Conservation (phyloP, 257 asterid species). For the Primulina tabacum region DNA sequence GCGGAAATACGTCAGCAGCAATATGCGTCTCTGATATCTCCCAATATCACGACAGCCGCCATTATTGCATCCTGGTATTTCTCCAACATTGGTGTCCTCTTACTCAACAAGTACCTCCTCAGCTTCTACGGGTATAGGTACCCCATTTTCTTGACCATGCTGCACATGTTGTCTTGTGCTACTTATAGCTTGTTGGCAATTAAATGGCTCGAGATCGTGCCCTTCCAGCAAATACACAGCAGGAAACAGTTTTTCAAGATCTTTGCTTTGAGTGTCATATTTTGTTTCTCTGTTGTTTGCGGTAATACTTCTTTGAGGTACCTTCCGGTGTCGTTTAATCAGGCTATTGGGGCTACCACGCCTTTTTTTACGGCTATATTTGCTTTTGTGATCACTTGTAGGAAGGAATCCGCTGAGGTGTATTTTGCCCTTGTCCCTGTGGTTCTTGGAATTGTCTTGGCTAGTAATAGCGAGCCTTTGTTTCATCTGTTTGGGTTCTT, state of each 20-base stretch:
- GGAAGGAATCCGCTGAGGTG: slow-evolving; percentile 83
- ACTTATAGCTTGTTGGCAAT: slow-evolving; percentile 66
- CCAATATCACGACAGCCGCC: slow-evolving; percentile 57
- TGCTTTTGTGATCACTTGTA: slow-evolving; percentile 73
- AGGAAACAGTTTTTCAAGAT: slow-evolving; percentile 81
- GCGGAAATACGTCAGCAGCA: slow-evolving; percentile 73
- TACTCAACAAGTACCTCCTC: slow-evolving; percentile 83
- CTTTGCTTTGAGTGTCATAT: slow-evolving; percentile 63
- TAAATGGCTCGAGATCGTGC: slow-evolving; percentile 78
- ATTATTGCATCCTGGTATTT: slow-evolving; percentile 81
- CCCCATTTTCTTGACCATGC: slow-evolving; percentile 91
- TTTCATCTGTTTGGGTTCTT: slow-evolving; percentile 86
- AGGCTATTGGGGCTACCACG: slow-evolving; percentile 93
- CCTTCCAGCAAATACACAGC: slow-evolving; percentile 81
- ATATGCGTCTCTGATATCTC: slow-evolving; percentile 41
- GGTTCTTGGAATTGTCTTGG: slow-evolving; percentile 84
- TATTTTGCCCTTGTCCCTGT: slow-evolving; percentile 86
- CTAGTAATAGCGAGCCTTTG: slow-evolving; percentile 89
- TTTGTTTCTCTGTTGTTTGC: slow-evolving; percentile 91
- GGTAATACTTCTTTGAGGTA: slow-evolving; percentile 89
- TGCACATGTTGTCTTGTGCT: slow-evolving; percentile 87
- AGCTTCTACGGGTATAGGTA: slow-evolving; percentile 79
- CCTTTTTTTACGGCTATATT: slow-evolving; percentile 93
- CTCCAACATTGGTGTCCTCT: slow-evolving; percentile 83
- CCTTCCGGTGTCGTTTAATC: slow-evolving; percentile 89